Evolutionary conservation across 2,329 filamentous ascomycete genomes (phyloP).

Genomic region (Bipolaris oryzae): DNA sequence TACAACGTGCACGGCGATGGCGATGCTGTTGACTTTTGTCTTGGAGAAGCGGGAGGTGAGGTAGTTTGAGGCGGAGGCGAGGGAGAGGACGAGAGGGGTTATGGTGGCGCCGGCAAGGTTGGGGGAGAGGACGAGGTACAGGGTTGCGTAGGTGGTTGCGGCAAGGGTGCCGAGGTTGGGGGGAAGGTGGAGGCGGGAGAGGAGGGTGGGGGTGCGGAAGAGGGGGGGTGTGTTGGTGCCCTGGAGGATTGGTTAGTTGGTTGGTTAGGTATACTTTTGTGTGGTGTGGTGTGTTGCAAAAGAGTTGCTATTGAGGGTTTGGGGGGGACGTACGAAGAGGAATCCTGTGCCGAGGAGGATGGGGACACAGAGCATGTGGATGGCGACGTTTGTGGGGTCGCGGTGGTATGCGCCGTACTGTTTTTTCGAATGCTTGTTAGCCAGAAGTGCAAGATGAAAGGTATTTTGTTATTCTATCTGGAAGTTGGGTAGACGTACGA

Average conservation of each 20-base stretch:
- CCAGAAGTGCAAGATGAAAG: no score
- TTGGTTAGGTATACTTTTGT: not conserved
- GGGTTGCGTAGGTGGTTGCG: constrained; percentile 67
- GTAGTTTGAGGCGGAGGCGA: constrained; percentile 75
- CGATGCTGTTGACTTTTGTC: constrained; percentile 64
- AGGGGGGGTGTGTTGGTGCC: constrained; percentile 61
- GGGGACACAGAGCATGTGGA: constrained; percentile 81
- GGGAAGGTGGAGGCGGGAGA: constrained; percentile 46
- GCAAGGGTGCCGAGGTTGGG: constrained; percentile 56
- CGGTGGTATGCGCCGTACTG: constrained; percentile 86
- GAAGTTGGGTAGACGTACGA: constrained; percentile 22
- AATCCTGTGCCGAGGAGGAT: constrained; percentile 73
- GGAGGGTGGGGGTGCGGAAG: constrained; percentile 43
- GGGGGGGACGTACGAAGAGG: constrained; percentile 65
- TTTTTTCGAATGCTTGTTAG: no score
- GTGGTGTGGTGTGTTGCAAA: no score
- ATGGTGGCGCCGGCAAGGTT: constrained; percentile 76
- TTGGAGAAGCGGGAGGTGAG: constrained; percentile 64
- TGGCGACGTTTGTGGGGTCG: constrained; percentile 75
- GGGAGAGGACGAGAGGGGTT: constrained; percentile 74
- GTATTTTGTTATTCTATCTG: no score
- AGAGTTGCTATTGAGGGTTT: not conserved
- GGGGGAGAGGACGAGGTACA: constrained; percentile 93
- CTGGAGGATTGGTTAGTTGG: constrained; percentile 49
- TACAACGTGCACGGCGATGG: constrained; percentile 69